phyloP scores from a whole-genome alignment of 2,329 filamentous ascomycete genomes.

The Hyphodiscus sp. region DNA sequence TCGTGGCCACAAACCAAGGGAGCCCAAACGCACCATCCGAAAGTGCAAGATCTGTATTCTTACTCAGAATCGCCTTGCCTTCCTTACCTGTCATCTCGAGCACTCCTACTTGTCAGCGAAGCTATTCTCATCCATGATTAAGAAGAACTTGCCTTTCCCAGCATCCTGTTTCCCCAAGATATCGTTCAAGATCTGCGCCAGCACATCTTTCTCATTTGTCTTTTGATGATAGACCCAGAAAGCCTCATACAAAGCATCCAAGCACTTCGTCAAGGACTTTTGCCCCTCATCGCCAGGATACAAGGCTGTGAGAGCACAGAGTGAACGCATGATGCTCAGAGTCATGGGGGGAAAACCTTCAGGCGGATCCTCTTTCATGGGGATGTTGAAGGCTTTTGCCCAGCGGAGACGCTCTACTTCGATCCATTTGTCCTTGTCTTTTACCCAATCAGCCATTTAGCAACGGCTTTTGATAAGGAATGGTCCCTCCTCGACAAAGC shows the following conservation, averaged over 20 bases:
- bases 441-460: background rate
- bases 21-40: constrained; percentile 52
- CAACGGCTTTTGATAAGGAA: background rate
- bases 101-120: constrained; percentile 6
- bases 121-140: background rate
- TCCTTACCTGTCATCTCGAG: constrained; percentile 17
- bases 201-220: constrained; percentile 18
- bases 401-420: constrained; percentile 46
- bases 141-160: constrained; percentile 28
- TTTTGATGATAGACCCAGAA: constrained; percentile 21
- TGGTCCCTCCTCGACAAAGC: too few relatives aligned
- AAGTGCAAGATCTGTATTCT: constrained; percentile 46
- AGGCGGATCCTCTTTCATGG: constrained; percentile 39
- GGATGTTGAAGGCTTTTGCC: constrained; percentile 46
- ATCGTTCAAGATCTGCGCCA: constrained; percentile 33
- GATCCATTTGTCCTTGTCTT: constrained; percentile 56
- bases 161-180: constrained; percentile 40
- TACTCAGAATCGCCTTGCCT: constrained; percentile 30
- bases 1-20: constrained; percentile 52
- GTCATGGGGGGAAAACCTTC: constrained; percentile 48
- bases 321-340: constrained; percentile 42
- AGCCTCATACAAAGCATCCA: constrained; percentile 21
- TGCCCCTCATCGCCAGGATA: constrained; percentile 14
- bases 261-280: constrained; percentile 8
- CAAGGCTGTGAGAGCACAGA: constrained; percentile 38